Conservation (phyloP, 2,329 filamentous ascomycete genomes). For the Cercospora citrullina region DNA sequence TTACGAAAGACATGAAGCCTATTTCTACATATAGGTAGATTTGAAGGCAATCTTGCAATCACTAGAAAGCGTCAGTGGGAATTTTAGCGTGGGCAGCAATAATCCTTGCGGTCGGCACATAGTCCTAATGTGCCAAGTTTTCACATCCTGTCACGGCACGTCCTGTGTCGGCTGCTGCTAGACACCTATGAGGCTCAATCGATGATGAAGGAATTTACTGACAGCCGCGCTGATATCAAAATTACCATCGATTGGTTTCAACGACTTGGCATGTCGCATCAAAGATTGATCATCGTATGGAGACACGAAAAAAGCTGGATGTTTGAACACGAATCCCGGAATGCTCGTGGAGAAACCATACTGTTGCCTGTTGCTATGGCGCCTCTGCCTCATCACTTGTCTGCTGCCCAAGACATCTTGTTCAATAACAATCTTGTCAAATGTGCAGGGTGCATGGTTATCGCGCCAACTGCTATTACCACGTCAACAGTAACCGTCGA, state of each 20-base stretch:
- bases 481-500: background rate
- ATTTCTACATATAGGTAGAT: background rate
- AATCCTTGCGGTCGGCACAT: background rate
- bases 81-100: background rate
- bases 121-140: background rate
- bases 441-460: background rate
- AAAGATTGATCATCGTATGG: background rate
- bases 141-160: background rate
- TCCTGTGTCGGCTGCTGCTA: too few species aligned
- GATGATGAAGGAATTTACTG: background rate
- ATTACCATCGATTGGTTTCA: background rate
- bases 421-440: background rate
- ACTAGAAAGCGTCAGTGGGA: background rate
- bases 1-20: background rate
- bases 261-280: background rate
- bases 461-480: background rate
- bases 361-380: background rate
- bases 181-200: background rate
- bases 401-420: background rate
- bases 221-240: background rate
- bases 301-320: background rate
- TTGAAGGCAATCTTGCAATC: background rate
- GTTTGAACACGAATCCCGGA: background rate
- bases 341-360: background rate
- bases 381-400: background rate